These are phyloP conservation scores for Rhynchospora breviuscula DNA, from an alignment of 176 grass and related monocot genomes.

Conservation along the genomic window DNA sequence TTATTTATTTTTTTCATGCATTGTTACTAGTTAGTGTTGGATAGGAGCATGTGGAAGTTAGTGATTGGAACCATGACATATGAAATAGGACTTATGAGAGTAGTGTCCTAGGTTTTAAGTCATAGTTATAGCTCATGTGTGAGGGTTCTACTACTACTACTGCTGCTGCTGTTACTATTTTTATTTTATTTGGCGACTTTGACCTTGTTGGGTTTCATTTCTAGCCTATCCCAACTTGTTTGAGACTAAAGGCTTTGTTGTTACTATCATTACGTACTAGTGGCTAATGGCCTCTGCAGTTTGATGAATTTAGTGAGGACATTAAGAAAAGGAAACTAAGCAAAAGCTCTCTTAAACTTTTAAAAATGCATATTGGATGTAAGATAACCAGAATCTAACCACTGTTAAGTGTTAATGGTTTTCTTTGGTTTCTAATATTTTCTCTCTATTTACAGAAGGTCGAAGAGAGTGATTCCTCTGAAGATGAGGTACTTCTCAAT, in stretches of 20 bases:
- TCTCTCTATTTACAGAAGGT: constrained; percentile 15
- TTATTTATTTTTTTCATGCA: no score
- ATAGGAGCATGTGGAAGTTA: no score
- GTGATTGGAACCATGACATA: no score
- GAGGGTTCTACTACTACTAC: no score
- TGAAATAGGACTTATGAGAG: no score
- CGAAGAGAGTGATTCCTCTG: constrained; percentile 77
- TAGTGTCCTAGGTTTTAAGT: no score
- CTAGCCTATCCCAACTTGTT: no score
- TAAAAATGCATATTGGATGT: not conserved
- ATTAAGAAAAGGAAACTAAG: not conserved
- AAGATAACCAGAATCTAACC: not conserved
- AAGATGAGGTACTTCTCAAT: constrained; percentile 64
- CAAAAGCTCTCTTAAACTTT: not conserved
- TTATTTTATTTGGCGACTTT: no score
- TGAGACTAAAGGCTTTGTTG: no score
- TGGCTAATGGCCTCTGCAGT: not conserved
- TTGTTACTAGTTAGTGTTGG: not conserved
- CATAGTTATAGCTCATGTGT: no score
- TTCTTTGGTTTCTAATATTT: not conserved
- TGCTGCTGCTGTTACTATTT: no score
- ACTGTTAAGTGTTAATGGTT: not conserved
- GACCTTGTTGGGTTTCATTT: no score
- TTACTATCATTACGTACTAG: not conserved
- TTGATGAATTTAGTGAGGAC: not conserved